Conservation (phyloP, 352 stramenopile species). For the Phytophthora boehmeriae region DNA sequence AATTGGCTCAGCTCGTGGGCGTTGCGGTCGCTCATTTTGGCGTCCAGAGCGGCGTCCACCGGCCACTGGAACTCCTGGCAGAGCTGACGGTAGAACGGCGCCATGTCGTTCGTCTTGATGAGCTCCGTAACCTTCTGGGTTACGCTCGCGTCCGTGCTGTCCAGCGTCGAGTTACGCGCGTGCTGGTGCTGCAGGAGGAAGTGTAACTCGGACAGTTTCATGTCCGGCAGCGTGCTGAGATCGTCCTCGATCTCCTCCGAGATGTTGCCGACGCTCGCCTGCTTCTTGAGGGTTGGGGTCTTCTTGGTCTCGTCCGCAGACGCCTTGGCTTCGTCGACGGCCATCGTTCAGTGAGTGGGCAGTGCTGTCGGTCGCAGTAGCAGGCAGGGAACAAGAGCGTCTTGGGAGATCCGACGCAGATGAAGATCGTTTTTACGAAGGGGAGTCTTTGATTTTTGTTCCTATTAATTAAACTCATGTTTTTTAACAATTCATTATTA, state of each 20-base stretch:
- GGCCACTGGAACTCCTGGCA: conserved; percentile 78
- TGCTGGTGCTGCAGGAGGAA: conserved; percentile 82
- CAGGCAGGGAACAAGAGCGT: not conserved
- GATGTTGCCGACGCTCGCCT: conserved; percentile 82
- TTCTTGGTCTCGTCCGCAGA: conserved; percentile 16
- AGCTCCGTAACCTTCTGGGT: conserved; percentile 64
- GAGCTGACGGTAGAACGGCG: conserved; percentile 79
- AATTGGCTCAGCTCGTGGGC: conserved; percentile 75
- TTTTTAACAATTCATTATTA: too few relatives aligned
- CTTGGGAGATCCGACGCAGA: not conserved
- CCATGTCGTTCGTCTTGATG: conserved; percentile 74
- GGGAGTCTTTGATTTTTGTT: not conserved
- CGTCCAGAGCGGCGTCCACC: conserved; percentile 58
- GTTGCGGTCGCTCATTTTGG: conserved; percentile 66
- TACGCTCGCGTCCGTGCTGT: conserved; percentile 34
- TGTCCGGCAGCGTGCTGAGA: conserved; percentile 78
- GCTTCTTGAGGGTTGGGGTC: conserved; percentile 55
- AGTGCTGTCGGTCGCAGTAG: not conserved
- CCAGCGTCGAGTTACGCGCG: conserved; percentile 42
- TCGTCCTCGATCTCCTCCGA: conserved; percentile 89
- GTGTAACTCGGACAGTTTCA: conserved; percentile 75
- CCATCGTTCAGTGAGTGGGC: not conserved
- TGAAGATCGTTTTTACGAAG: conserved; percentile 4
- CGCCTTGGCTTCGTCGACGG: conserved; percentile 15
- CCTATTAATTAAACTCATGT: too few relatives aligned